Conservation (phyloP, 1,284 basidiomycete genomes). For the Irpex rosettiformis region DNA sequence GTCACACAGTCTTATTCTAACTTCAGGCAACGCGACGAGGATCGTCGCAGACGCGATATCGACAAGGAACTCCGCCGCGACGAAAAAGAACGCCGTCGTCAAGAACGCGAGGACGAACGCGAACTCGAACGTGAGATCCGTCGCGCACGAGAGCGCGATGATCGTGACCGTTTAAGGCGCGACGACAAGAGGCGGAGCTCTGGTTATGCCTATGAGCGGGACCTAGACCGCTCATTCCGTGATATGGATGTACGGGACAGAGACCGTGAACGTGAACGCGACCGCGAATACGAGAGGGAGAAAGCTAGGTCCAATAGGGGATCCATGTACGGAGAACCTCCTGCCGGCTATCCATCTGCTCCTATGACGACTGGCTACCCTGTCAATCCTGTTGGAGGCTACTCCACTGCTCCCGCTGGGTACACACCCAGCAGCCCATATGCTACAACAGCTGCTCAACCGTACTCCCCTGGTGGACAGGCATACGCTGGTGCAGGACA, state of each 20-base stretch:
- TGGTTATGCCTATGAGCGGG: slow-evolving; percentile 22
- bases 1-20: slow-evolving; percentile 3
- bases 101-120: slow-evolving; percentile 47
- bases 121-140: slow-evolving; percentile 42
- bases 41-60: slow-evolving; percentile 48
- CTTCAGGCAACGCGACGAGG: slow-evolving; percentile 54
- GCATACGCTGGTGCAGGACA: not conserved
- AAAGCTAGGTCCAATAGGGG: slow-evolving; percentile 23
- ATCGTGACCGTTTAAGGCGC: slow-evolving; percentile 18
- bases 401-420: not conserved
- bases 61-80: slow-evolving; percentile 21
- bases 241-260: slow-evolving; percentile 23
- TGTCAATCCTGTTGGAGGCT: not conserved
- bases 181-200: slow-evolving; percentile 17
- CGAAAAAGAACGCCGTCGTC: slow-evolving; percentile 47
- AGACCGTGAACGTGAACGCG: slow-evolving; percentile 22
- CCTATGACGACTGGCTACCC: slow-evolving; percentile 2
- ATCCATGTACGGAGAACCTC: slow-evolving; percentile 24
- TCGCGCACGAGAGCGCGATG: slow-evolving; percentile 23
- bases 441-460: slow-evolving; percentile 2
- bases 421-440: slow-evolving; percentile 2
- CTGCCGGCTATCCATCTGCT: not conserved
- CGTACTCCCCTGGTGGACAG: not conserved
- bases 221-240: slow-evolving; percentile 31
- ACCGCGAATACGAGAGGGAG: slow-evolving; percentile 25